phyloP scores from a whole-genome alignment of 805 yeast genomes.

The Priceomyces fermenticarens region DNA sequence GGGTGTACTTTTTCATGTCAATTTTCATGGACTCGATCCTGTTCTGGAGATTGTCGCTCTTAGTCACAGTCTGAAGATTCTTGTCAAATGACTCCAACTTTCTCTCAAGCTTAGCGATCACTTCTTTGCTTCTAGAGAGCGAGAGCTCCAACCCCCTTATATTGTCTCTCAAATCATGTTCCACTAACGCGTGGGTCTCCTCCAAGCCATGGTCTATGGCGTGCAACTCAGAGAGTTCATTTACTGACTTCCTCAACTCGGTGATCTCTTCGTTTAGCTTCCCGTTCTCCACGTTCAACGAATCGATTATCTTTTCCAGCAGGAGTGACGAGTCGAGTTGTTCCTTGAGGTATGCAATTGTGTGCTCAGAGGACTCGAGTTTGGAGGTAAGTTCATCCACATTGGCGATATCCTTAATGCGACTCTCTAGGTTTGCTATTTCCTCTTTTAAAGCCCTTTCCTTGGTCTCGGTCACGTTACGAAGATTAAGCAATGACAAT shows the following conservation, averaged over 20 bases:
- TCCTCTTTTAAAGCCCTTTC: slow-evolving; percentile 21
- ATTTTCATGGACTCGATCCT: slow-evolving; percentile 14
- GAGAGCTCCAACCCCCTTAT: slow-evolving; percentile 21
- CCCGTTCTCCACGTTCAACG: slow-evolving; percentile 34
- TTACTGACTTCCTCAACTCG: slow-evolving; percentile 32
- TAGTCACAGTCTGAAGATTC: slow-evolving; percentile 7
- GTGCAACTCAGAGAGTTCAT: slow-evolving; percentile 48
- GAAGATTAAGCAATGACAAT: slow-evolving; percentile 34
- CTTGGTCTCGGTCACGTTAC: slow-evolving; percentile 20
- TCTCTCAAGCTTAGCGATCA: slow-evolving; percentile 16
- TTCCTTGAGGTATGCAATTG: slow-evolving; percentile 23
- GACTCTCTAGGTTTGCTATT: slow-evolving; percentile 6
- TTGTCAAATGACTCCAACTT: slow-evolving; percentile 18
- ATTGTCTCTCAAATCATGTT: slow-evolving; percentile 40
- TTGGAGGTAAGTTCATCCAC: slow-evolving; percentile 3
- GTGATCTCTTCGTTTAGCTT: slow-evolving; percentile 29
- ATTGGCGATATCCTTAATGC: neutral
- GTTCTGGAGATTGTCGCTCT: neutral
- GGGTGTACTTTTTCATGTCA: slow-evolving; percentile 12
- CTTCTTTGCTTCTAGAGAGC: slow-evolving; percentile 13
- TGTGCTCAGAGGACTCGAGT: slow-evolving; percentile 17
- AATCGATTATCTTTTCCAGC: slow-evolving; percentile 34
- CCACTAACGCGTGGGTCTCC: slow-evolving; percentile 40
- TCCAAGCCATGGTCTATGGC: slow-evolving; percentile 51
- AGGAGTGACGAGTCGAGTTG: slow-evolving; percentile 33